Evolutionary conservation across 768 basidiomycete genomes (phyloP), one percentile per base, ranked within the genome.

Genomic region (Phlegmacium glaucopus): DNA sequence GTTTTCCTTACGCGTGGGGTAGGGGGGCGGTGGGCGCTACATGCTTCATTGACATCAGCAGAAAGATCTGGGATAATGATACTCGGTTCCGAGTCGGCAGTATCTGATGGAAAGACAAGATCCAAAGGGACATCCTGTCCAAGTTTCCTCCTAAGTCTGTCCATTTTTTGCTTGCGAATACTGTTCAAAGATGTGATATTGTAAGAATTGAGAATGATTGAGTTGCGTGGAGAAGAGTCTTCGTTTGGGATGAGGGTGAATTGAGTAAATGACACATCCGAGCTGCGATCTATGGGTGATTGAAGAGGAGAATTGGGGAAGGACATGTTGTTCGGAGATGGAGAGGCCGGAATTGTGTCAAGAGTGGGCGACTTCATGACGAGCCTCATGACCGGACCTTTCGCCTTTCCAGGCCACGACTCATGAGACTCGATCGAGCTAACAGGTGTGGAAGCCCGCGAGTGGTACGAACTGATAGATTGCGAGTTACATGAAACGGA

Each of bases 51-150:
- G 40, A 32, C 16, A 29, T 46, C 34, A 10, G 29, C 10, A n/a
- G 44, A 38, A 22, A 17, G 34, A 36, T 43, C 39, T 27, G 50
- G 40, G 30, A 45, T 43, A 17, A 35, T 44, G 27, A 41, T 50
- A 39, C 46, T 41, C 25, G 18, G n/a, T 12, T 32, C 36, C 11
- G 26, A 38, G 13, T 47, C 48, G 6, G 37, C 28, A 10, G 50
- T 55, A 12, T 58, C 52, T 22, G 22, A 22, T n/a, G 80, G 74
- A 63, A 85, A 86, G 42, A 87, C 79, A 26, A 85, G 72, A 30
- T 78, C 71, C 2, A 75, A 53, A 6, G 85, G 86, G 16, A 87
- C 78, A 22, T 75, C 78, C 15, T 83, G 72, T 0, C 86, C 86
- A 3, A 88, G 72, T 54, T 67, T 81, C 56, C 74, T 77, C 43